phyloP scores from a whole-genome alignment of 805 yeast genomes.

The Myxozyma mucilagina region DNA sequence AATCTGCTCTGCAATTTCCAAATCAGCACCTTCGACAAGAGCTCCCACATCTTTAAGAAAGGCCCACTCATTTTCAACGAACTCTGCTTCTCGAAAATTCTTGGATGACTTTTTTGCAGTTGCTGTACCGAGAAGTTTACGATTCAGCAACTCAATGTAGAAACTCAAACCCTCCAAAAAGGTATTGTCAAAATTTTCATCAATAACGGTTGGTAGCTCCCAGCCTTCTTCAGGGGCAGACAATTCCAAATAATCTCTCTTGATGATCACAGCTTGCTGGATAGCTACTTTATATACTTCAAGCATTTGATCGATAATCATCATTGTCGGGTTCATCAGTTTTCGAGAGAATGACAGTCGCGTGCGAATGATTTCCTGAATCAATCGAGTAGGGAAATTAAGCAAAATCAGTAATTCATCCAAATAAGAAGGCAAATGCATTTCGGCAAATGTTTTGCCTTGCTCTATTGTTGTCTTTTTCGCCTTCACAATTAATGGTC shows the following conservation, averaged over 20 bases:
- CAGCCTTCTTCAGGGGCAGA: slow-evolving; percentile 59
- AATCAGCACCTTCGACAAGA: slow-evolving; percentile 77
- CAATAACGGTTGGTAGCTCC: slow-evolving; percentile 66
- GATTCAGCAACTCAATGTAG: slow-evolving; percentile 66
- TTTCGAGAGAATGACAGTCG: slow-evolving; percentile 77
- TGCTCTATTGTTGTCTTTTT: slow-evolving; percentile 67
- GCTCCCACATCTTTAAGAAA: slow-evolving; percentile 75
- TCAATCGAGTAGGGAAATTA: slow-evolving; percentile 73
- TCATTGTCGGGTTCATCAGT: slow-evolving; percentile 81
- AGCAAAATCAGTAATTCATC: slow-evolving; percentile 65
- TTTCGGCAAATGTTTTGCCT: slow-evolving; percentile 59
- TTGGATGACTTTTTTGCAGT: slow-evolving; percentile 62
- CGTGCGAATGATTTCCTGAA: slow-evolving; percentile 73
- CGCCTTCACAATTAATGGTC: slow-evolving; percentile 81
- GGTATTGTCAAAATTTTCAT: slow-evolving; percentile 62
- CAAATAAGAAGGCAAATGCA: slow-evolving; percentile 73
- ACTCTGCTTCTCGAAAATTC: slow-evolving; percentile 89
- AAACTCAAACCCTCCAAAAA: slow-evolving; percentile 73
- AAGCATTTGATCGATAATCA: slow-evolving; percentile 93
- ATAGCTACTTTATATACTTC: slow-evolving; percentile 80
- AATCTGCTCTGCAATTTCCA: slow-evolving; percentile 76
- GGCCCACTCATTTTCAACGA: slow-evolving; percentile 78
- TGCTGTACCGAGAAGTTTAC: slow-evolving; percentile 77
- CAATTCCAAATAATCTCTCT: slow-evolving; percentile 63
- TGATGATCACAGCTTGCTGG: slow-evolving; percentile 69